phyloP scores from a whole-genome alignment of 192 early-diverging fungal species.

The Geosiphon pyriformis region DNA sequence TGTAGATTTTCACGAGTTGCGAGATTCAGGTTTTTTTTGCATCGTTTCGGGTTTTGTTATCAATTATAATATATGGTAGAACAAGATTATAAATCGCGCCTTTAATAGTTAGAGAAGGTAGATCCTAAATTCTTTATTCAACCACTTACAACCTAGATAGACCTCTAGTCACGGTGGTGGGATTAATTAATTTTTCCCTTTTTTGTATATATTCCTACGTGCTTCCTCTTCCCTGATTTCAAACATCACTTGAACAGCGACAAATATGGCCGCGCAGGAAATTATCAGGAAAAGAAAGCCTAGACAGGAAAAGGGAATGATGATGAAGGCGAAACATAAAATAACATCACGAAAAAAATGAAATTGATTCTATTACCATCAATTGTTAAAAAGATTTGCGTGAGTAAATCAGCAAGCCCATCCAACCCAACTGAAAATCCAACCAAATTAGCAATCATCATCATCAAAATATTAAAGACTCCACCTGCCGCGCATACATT shows the following conservation, averaged over 20 bases:
- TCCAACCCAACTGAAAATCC: constrained; percentile 90
- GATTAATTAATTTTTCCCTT: constrained; percentile 8
- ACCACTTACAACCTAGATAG: no score
- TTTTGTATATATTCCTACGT: background rate
- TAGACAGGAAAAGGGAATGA: constrained; percentile 24
- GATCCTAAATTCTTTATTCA: no score
- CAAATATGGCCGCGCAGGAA: constrained; percentile 51
- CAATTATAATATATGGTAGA: no score
- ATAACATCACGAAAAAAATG: background rate
- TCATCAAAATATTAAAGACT: constrained; percentile 80
- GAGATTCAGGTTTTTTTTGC: no score
- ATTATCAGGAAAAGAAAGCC: constrained; percentile 45
- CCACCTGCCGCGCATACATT: constrained; percentile 78
- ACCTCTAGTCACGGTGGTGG: no score
- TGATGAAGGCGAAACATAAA: background rate
- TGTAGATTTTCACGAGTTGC: no score
- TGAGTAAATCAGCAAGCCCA: constrained; percentile 71
- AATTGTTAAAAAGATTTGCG: constrained; percentile 51
- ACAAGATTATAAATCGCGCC: no score
- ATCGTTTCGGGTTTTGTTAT: no score
- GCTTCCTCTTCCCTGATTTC: constrained; percentile 68
- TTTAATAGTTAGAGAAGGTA: no score
- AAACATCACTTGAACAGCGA: constrained; percentile 73
- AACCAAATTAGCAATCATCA: constrained; percentile 96
- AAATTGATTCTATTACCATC: constrained; percentile 34